Percentiles rank a stretch among this genome's conserved stretches.
phyloP scores from a whole-genome alignment of 1,284 basidiomycete genomes.

The Microbotryum intermedium region DNA sequence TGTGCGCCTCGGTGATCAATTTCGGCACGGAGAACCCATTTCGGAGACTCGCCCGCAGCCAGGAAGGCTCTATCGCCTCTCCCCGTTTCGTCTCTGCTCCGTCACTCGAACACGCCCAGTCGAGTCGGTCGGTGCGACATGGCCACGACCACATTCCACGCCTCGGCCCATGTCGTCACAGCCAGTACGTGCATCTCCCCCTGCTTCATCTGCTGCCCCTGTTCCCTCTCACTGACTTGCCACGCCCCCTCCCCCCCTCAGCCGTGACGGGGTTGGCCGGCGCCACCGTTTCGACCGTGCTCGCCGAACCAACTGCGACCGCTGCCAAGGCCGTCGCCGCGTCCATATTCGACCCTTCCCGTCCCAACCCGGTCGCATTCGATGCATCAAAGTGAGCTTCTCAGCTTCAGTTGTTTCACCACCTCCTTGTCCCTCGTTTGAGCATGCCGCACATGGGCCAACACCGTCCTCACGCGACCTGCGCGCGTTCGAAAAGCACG shows the following conservation, averaged over 20 bases:
- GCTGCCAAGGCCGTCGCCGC: conserved; percentile 6
- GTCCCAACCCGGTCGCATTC: conserved; percentile 15
- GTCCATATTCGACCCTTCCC: conserved; percentile 23
- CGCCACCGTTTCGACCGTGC: conserved; percentile 8
- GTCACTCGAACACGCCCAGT: neutral
- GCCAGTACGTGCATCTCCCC: conserved; percentile 9
- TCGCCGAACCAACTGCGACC: neutral
- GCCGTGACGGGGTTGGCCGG: conserved; percentile 15
- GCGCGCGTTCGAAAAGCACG: neutral
- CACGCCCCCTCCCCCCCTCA: neutral
- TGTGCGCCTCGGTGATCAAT: too few species aligned
- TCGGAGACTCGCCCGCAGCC: neutral
- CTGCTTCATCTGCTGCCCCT: too few species aligned
- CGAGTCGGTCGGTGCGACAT: neutral
- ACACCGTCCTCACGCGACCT: neutral
- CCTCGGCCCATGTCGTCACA: conserved; percentile 6
- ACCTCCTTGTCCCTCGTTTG: too few species aligned
- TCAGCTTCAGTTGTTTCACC: neutral
- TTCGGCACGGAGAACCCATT: too few species aligned
- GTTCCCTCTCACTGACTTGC: neutral
- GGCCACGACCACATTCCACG: neutral
- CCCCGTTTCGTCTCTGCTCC: neutral
- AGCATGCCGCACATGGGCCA: too few species aligned
- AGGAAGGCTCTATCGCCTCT: neutral
- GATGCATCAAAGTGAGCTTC: conserved; percentile 11